These are phyloP conservation scores for Saccharum officinarum DNA, from an alignment of 176 grass and related monocot species.

Conservation along the genomic window DNA sequence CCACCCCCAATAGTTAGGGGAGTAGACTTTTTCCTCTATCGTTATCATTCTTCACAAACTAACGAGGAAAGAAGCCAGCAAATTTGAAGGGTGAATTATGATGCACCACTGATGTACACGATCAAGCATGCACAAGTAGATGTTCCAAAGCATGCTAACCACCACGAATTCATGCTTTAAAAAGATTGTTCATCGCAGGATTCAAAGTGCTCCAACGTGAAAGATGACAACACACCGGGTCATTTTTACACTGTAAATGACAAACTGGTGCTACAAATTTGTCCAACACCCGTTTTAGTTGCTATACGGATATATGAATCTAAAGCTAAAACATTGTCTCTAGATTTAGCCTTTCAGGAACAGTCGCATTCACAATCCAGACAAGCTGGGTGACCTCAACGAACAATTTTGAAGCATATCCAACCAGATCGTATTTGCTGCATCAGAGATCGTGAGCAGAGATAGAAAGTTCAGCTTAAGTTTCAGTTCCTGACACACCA, in stretches of 20 bases:
- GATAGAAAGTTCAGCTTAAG: not conserved
- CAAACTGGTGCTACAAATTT: not conserved
- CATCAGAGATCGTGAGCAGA: not conserved
- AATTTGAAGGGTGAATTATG: not conserved
- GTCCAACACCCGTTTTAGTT: not conserved
- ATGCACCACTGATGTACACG: not conserved
- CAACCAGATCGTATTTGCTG: not conserved
- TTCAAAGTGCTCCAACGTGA: not conserved
- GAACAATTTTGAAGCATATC: not conserved
- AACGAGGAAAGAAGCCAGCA: not conserved
- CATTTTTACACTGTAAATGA: not conserved
- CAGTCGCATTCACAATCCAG: slow-evolving; percentile 40
- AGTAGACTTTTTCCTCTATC: too few relatives aligned
- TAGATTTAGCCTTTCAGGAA: not conserved
- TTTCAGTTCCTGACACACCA: slow-evolving; percentile 19
- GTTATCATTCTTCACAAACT: not conserved
- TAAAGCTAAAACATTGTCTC: slow-evolving; percentile 22
- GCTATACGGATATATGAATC: not conserved
- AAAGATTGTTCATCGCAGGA: not conserved
- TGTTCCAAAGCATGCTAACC: too few relatives aligned
- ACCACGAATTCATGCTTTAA: not conserved
- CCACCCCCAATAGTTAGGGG: too few relatives aligned
- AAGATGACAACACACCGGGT: not conserved
- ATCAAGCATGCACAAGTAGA: too few relatives aligned
- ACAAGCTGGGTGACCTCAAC: not conserved